Base-by-base conservation (phyloP, 2,329 filamentous ascomycete species). In the Beauveria asiatica region DNA sequence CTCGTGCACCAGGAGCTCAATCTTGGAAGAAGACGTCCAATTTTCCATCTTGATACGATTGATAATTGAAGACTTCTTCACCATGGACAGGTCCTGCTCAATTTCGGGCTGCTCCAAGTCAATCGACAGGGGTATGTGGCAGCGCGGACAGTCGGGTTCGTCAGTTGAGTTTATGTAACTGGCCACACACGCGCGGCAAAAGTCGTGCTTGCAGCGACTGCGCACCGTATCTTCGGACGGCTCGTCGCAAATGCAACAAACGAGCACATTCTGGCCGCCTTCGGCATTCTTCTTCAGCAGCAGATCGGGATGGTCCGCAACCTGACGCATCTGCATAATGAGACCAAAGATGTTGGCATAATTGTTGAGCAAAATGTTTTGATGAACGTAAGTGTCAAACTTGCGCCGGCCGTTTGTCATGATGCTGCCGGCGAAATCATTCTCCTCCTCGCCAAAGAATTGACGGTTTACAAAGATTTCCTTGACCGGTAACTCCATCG, bases 301-400 rank as follows among this genome's bases (percentile, higher is more conserved):
- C 41, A 99, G 75, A 74, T 99, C 94, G 0, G 94, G 94, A 70
- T 99, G 94, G 66, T 99, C 94, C 8, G 94, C 92, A 27, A 97
- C 90, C 76, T 99, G 94, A 59, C 94, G 88, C 93, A 99, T 97
- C 73, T 96, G 92, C 91, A 97, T 97, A 70, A 99, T 97, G 59
- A 99, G 82, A 70, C 92, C 93, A 68, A 99, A 99, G 65, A 99
- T 97, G 72, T 99, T 99, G 76, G 94, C 94, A 67, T 97, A 97
- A 71, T 97, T 96, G 79, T 97, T 92, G 63, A 99, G 82, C 74
- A 99, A 85, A 21, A 97, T 93, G 76, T 92, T 92, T 64, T 92
- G 90, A 19, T 91, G 88, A 42, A 97, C 94, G 66, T 97, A 99
- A 0, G 92, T 97, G 69, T 97, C 90, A 66, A 97, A 99, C 67